Percentiles rank a stretch among this genome's conserved stretches.
Conservation (phyloP, 495 filamentous ascomycete species). For the Trichoderma parareesei region DNA sequence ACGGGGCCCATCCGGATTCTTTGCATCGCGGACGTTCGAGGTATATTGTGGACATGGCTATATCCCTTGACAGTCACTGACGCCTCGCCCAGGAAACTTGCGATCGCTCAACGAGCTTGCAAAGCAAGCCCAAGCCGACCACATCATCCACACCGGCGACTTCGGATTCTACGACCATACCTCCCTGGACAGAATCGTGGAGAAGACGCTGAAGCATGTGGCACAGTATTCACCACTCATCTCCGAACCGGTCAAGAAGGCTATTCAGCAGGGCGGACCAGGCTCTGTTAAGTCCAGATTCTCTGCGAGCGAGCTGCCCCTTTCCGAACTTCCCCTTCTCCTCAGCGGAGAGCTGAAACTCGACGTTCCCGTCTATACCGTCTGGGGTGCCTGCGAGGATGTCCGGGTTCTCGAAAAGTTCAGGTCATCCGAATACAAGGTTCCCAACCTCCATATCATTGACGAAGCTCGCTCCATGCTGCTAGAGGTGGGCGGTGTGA, state of each 20-base stretch:
- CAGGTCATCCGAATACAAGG: slow-evolving; percentile 94
- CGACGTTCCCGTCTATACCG: slow-evolving; percentile 94
- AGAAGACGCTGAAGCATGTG: slow-evolving; percentile 97
- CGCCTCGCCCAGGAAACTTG: slow-evolving; percentile 64
- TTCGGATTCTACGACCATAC: slow-evolving; percentile 98
- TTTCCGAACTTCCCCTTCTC: slow-evolving; percentile 91
- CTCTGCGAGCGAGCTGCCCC: slow-evolving; percentile 66
- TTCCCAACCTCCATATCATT: slow-evolving; percentile 94
- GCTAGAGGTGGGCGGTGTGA: slow-evolving; percentile 89
- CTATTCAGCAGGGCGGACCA: slow-evolving; percentile 51
- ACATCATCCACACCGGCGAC: slow-evolving; percentile 97
- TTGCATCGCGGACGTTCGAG: slow-evolving; percentile 96
- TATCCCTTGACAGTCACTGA: slow-evolving; percentile 14
- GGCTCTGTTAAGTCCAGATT: slow-evolving; percentile 79
- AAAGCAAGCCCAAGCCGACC: slow-evolving; percentile 83
- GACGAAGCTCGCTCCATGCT: slow-evolving; percentile 94
- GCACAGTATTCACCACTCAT: slow-evolving; percentile 97
- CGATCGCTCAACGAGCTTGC: slow-evolving; percentile 94
- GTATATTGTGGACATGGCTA: slow-evolving; percentile 33
- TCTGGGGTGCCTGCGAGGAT: slow-evolving; percentile 99
- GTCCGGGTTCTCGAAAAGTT: slow-evolving; percentile 97
- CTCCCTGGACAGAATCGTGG: slow-evolving; percentile 93
- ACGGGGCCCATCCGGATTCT: slow-evolving; percentile 76
- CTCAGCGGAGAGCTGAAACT: slow-evolving; percentile 80
- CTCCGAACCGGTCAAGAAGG: slow-evolving; percentile 75